Evolutionary conservation across 495 filamentous ascomycete genomes (phyloP).

Genomic region (Annulohypoxylon maeteangense): DNA sequence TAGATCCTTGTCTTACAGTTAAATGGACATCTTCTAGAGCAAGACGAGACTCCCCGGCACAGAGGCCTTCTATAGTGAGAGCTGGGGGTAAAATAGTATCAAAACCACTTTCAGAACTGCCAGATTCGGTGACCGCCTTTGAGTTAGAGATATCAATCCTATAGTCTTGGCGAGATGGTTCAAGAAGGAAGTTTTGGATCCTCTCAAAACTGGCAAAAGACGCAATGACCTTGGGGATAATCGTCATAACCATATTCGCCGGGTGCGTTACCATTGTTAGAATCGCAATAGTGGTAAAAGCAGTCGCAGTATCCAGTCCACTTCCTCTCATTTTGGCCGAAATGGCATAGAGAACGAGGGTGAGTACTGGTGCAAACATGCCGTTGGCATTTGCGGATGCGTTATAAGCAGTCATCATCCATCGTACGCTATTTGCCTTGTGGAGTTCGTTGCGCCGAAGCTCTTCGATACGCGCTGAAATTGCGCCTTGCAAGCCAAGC

Average conservation of each 20-base stretch:
- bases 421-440: slow-evolving; percentile 65
- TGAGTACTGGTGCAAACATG: slow-evolving; percentile 56
- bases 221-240: slow-evolving; percentile 48
- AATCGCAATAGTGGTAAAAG: slow-evolving; percentile 53
- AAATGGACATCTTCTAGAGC: slow-evolving; percentile 35
- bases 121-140: neutral
- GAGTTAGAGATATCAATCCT: neutral
- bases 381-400: slow-evolving; percentile 54
- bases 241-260: slow-evolving; percentile 58
- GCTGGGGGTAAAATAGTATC: neutral
- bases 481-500: slow-evolving; percentile 62
- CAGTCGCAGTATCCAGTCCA: slow-evolving; percentile 47
- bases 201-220: slow-evolving; percentile 49
- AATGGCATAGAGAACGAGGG: slow-evolving; percentile 52
- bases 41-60: slow-evolving; percentile 17
- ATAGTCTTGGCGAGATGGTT: slow-evolving; percentile 21
- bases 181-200: slow-evolving; percentile 47
- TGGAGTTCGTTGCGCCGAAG: slow-evolving; percentile 67
- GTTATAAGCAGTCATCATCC: slow-evolving; percentile 56
- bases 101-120: neutral
- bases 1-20: slow-evolving; percentile 26
- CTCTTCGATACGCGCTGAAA: slow-evolving; percentile 57
- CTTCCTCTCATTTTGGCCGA: slow-evolving; percentile 33
- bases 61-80: slow-evolving; percentile 8
- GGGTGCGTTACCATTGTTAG: slow-evolving; percentile 52